Conservation (phyloP, 2,329 filamentous ascomycete genomes). For the Aspergillus sp. region DNA sequence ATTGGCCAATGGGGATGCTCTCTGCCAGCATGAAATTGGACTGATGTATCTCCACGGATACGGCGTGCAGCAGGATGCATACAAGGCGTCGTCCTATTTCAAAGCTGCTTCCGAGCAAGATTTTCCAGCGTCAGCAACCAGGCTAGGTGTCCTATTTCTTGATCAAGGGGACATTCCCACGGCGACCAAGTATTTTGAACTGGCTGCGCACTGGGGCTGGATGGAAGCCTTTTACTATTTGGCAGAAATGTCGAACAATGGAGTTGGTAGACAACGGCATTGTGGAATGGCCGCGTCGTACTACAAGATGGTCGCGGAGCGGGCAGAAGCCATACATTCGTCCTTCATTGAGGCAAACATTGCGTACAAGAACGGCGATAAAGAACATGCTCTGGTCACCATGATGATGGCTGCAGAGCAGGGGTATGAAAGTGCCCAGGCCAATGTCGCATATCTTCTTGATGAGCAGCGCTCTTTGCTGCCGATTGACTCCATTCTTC, state of each 20-base stretch:
- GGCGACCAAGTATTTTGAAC: conserved; percentile 78
- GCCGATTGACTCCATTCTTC: conserved; percentile 48
- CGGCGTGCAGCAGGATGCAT: conserved; percentile 61
- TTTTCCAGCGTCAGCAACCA: conserved; percentile 69
- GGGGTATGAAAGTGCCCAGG: conserved; percentile 80
- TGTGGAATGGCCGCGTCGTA: conserved; percentile 70
- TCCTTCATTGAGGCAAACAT: conserved; percentile 76
- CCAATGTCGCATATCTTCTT: conserved; percentile 80
- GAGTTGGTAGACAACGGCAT: conserved; percentile 68
- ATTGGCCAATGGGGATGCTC: conserved; percentile 63
- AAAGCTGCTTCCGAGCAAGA: conserved; percentile 74
- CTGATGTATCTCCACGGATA: conserved; percentile 75
- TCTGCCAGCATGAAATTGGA: conserved; percentile 77
- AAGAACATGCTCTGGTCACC: conserved; percentile 68
- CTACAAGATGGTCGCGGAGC: conserved; percentile 72
- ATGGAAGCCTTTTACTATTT: conserved; percentile 90
- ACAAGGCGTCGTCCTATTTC: conserved; percentile 66
- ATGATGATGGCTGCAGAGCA: conserved; percentile 88
- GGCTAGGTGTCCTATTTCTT: conserved; percentile 73
- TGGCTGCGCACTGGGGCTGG: conserved; percentile 71
- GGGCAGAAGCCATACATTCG: conserved; percentile 63
- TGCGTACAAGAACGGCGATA: conserved; percentile 70
- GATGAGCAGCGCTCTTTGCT: conserved; percentile 62
- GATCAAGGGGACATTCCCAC: conserved; percentile 78
- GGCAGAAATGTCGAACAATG: conserved; percentile 74